Conservation (phyloP, 768 basidiomycete species). For the Lactarius sp. region DNA sequence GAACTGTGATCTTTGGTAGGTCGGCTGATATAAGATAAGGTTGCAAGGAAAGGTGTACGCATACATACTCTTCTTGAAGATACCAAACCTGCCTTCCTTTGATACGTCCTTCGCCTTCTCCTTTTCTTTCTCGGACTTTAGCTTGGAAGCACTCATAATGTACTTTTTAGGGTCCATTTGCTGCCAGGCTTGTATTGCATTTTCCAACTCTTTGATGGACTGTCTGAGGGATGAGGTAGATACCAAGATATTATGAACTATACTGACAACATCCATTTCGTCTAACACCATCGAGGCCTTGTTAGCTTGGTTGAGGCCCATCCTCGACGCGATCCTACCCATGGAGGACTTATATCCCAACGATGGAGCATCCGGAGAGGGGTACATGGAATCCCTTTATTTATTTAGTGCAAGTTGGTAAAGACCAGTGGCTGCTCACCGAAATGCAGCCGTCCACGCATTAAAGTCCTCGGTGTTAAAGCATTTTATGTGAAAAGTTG, state of each 20-base stretch:
- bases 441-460: slow-evolving; percentile 68
- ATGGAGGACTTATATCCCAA: slow-evolving; percentile 35
- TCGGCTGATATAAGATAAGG: neutral
- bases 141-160: slow-evolving; percentile 30
- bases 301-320: slow-evolving; percentile 40
- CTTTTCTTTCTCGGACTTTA: slow-evolving; percentile 47
- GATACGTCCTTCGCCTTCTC: slow-evolving; percentile 53
- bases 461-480: slow-evolving; percentile 66
- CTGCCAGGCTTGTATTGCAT: slow-evolving; percentile 42
- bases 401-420: slow-evolving; percentile 1
- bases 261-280: slow-evolving; percentile 60
- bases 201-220: slow-evolving; percentile 59
- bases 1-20: slow-evolving; percentile 12
- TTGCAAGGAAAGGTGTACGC: neutral
- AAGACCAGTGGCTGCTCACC: slow-evolving; percentile 38
- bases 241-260: neutral
- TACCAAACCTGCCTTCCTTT: slow-evolving; percentile 43
- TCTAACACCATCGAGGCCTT: slow-evolving; percentile 52
- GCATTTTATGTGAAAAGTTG: slow-evolving; percentile 81
- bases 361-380: slow-evolving; percentile 35
- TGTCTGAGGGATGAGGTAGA: slow-evolving; percentile 30
- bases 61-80: slow-evolving; percentile 26
- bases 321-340: slow-evolving; percentile 36
- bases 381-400: slow-evolving; percentile 58
- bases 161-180: slow-evolving; percentile 37